These are phyloP conservation scores for Yamadazyma mexicana DNA, from an alignment of 1,139 yeast species.

Conservation along the genomic window DNA sequence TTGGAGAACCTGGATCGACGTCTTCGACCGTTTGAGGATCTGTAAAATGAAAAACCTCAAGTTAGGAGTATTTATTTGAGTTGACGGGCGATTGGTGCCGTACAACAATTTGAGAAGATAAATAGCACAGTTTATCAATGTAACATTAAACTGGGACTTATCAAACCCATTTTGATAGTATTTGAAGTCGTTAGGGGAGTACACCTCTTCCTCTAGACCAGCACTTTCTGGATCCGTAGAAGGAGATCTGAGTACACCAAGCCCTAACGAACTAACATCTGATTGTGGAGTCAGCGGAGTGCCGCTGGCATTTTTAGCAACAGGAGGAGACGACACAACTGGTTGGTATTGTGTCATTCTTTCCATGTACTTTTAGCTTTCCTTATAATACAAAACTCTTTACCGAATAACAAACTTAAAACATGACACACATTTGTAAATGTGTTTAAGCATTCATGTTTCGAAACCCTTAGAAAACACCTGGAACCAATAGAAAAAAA, in stretches of 20 bases:
- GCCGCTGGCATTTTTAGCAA: too few species aligned
- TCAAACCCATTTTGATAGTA: conserved; percentile 42
- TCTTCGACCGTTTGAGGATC: conserved; percentile 65
- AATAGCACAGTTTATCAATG: conserved; percentile 38
- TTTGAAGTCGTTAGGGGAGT: conserved; percentile 38
- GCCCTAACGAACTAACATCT: conserved; percentile 2
- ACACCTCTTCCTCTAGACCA: conserved; percentile 6
- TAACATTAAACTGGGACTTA: conserved; percentile 43
- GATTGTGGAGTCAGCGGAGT: background rate
- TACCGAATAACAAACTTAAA: too few species aligned
- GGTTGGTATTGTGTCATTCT: too few species aligned
- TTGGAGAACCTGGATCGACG: conserved; percentile 65
- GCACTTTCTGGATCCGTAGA: background rate
- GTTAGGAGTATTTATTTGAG: conserved; percentile 21
- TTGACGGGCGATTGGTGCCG: conserved; percentile 16
- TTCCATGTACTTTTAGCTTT: too few species aligned
- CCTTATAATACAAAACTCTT: too few species aligned
- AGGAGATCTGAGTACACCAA: background rate
- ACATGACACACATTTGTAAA: too few species aligned
- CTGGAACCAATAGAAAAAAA: too few species aligned
- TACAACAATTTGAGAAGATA: conserved; percentile 40
- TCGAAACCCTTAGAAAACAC: too few species aligned
- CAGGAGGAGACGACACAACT: too few species aligned
- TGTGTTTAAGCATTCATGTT: too few species aligned
- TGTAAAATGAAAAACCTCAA: conserved; percentile 57